phyloP scores from a whole-genome alignment of 345 rosid species.

The Camelina hispida region DNA sequence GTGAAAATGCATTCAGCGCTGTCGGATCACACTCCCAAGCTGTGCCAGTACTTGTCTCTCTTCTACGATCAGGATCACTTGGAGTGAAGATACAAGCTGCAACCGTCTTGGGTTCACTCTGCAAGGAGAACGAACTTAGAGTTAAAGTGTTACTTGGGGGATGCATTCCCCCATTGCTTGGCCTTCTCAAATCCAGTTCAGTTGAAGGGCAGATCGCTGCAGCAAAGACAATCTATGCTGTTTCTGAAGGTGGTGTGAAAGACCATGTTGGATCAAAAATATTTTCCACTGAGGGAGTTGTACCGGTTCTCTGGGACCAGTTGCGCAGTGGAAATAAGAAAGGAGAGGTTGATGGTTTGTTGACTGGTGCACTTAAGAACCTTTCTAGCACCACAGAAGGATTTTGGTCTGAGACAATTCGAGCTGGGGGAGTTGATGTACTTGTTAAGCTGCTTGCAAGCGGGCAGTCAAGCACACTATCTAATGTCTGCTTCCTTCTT shows the following conservation, averaged over 20 bases:
- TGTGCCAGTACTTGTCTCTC: conserved; percentile 99
- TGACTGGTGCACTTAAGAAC: conserved; percentile 94
- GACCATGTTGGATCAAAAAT: conserved; percentile 99
- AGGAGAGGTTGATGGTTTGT: conserved; percentile 86
- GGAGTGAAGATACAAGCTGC: conserved; percentile 99
- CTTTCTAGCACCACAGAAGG: conserved; percentile 95
- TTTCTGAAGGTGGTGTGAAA: conserved; percentile 94
- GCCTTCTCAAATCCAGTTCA: conserved; percentile 96
- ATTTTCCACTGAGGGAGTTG: conserved; percentile 99
- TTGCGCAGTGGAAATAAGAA: conserved; percentile 73
- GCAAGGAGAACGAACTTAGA: conserved; percentile 97
- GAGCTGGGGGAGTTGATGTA: conserved; percentile 96
- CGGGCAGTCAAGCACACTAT: conserved; percentile 82
- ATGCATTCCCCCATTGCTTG: conserved; percentile 99
- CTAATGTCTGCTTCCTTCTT: conserved; percentile 96
- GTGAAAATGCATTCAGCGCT: conserved; percentile 97
- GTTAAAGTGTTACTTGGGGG: conserved; percentile 99
- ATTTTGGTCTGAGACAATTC: conserved; percentile 89
- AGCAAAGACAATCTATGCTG: conserved; percentile 94
- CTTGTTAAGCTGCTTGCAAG: conserved; percentile 91
- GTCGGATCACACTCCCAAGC: conserved; percentile 99
- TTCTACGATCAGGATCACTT: conserved; percentile 93
- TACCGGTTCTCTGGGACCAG: conserved; percentile 92
- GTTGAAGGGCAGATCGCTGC: conserved; percentile 97
- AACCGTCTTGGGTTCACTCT: conserved; percentile 91